Evolutionary conservation across 768 basidiomycete genomes (phyloP).

Genomic region (Boletus reticuloceps): DNA sequence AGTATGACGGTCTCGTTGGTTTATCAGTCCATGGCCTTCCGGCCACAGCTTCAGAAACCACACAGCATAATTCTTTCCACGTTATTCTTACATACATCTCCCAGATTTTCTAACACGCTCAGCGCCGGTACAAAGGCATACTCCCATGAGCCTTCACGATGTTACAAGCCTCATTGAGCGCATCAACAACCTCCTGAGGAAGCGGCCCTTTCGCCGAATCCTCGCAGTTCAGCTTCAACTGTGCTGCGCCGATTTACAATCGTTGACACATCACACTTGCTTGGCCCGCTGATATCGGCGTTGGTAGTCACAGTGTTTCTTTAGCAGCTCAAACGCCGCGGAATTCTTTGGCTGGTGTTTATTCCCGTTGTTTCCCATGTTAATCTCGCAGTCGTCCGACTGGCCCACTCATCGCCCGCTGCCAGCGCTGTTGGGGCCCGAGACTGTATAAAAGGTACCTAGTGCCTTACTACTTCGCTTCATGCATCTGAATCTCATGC

Average conservation of each 20-base stretch:
- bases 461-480: background rate
- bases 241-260: constrained; percentile 29
- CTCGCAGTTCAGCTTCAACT: constrained; percentile 43
- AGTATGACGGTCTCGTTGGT: no score
- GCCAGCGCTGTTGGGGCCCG: no score
- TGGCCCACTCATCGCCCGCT: no score
- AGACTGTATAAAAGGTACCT: background rate
- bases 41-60: no score
- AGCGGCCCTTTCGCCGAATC: constrained; percentile 53
- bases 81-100: background rate
- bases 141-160: constrained; percentile 36
- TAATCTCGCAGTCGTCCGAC: no score
- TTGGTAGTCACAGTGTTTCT: no score
- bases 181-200: constrained; percentile 48
- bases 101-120: background rate
- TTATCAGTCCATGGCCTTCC: no score
- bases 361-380: no score
- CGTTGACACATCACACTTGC: constrained; percentile 38
- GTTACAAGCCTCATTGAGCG: constrained; percentile 48
- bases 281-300: no score
- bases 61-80: no score
- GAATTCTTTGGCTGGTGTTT: constrained; percentile 25
- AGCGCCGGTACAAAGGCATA: constrained; percentile 39
- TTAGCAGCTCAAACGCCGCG: constrained; percentile 42
- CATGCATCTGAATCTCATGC: background rate